A percentile compares a stretch with the other conserved stretches of the same genome.
These are phyloP conservation scores for Hypoxylon sp. DNA, from an alignment of 2,329 filamentous ascomycete species.

Conservation along the genomic window DNA sequence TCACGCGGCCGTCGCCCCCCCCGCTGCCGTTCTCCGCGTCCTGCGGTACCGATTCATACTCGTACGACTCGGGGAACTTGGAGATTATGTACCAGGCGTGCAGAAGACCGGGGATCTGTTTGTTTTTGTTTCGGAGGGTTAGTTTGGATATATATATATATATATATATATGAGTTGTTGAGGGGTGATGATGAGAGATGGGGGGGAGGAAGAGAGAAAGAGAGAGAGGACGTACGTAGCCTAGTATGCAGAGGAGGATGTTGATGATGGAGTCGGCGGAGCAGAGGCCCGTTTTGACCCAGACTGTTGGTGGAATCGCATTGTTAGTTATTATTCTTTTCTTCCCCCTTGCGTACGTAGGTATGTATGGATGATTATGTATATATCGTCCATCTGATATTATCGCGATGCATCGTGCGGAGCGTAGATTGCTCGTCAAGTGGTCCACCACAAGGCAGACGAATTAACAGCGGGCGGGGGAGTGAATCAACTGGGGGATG, in stretches of 20 bases:
- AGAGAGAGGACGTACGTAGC: constrained; percentile 59
- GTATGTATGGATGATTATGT: too few relatives aligned
- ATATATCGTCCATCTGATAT: neutral
- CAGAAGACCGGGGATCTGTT: constrained; percentile 80
- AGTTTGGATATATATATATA: too few relatives aligned
- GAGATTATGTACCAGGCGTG: constrained; percentile 99
- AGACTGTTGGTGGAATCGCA: constrained; percentile 66
- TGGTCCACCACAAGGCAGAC: constrained; percentile 8
- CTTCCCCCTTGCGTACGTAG: too few relatives aligned
- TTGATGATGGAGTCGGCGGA: constrained; percentile 94
- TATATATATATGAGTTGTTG: too few relatives aligned
- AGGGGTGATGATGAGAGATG: constrained; percentile 38
- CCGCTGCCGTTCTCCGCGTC: constrained; percentile 60
- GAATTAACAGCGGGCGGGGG: constrained; percentile 24
- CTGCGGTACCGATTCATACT: constrained; percentile 72
- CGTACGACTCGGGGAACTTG: constrained; percentile 81
- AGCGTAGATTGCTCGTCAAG: constrained; percentile 42
- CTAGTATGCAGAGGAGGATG: constrained; percentile 84
- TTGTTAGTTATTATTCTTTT: constrained; percentile 44
- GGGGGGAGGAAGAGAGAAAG: neutral
- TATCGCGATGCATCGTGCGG: constrained; percentile 10
- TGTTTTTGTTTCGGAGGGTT: too few relatives aligned
- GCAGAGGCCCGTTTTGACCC: constrained; percentile 96
- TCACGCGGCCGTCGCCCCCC: constrained; percentile 65
- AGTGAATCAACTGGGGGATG: constrained; percentile 27